These are phyloP conservation scores for Diplodia sapinea DNA, from an alignment of 2,329 filamentous ascomycete genomes.

Conservation along the genomic window DNA sequence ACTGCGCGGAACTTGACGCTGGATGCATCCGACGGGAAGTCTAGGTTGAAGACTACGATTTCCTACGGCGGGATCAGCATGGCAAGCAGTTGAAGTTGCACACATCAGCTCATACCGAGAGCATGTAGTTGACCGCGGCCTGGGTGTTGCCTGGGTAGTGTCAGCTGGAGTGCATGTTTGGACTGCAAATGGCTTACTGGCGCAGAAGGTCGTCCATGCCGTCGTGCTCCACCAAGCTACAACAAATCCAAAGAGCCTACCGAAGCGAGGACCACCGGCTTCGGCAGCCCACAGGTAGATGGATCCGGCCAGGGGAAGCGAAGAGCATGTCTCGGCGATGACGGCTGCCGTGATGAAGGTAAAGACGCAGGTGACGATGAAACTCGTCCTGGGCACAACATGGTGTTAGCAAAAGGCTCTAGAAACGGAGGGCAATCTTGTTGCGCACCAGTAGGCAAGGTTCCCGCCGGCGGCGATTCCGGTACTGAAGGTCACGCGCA, in stretches of 20 bases:
- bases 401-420: not conserved
- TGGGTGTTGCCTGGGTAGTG: slow-evolving; percentile 43
- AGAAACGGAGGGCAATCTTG: not conserved
- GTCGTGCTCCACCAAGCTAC: slow-evolving; percentile 70
- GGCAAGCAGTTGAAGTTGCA: not conserved
- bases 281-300: slow-evolving; percentile 69
- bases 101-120: slow-evolving; percentile 36
- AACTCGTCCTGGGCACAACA: slow-evolving; percentile 64
- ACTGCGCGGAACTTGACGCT: slow-evolving; percentile 64
- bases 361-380: slow-evolving; percentile 64
- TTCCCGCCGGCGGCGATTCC: slow-evolving; percentile 67
- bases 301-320: slow-evolving; percentile 63
- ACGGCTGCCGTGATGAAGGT: slow-evolving; percentile 66
- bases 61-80: slow-evolving; percentile 42
- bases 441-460: slow-evolving; percentile 62
- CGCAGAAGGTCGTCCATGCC: slow-evolving; percentile 61
- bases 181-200: not conserved
- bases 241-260: slow-evolving; percentile 64
- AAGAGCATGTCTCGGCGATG: slow-evolving; percentile 66
- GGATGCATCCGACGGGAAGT: slow-evolving; percentile 60
- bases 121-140: slow-evolving; percentile 48
- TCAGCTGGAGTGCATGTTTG: not conserved
- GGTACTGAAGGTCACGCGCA: slow-evolving; percentile 66
- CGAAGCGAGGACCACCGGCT: slow-evolving; percentile 60
- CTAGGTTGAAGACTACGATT: slow-evolving; percentile 62